Base-by-base conservation (phyloP, 768 basidiomycete species). In the Lenzites betulinus region DNA sequence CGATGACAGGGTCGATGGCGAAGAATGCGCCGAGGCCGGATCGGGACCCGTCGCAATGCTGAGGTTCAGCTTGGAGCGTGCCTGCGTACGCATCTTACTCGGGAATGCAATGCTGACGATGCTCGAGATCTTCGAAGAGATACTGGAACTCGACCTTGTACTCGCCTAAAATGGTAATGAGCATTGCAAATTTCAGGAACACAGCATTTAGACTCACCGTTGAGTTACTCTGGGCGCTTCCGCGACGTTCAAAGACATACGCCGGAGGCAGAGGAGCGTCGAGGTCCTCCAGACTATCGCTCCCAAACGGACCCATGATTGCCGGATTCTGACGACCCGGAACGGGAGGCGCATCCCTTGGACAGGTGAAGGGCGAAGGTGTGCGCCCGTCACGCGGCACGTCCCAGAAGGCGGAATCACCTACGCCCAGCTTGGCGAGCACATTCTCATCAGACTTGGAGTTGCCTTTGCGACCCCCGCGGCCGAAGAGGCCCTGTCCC, bases 1-100 rank as follows among this genome's bases (percentile, higher is more conserved):
- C 2, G 56, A 49, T 7, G 61, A 57, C 16, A 62, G 13, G 1
- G 62, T 63, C 7, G 53, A 61, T 2, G 66, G 63, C 5, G 63
- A 64, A 2, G 64, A 64, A 36, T 67, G 55, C 3, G 59, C 50
- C 1, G 66, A 59, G 33, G 53, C 38, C 18, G 51, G 49, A 13
- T 58, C 58, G 28, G 51, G 33, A 26, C 55, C 55, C 13, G 59
- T 59, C 7, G 59, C 47, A 38, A 66, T 50, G 42, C 44, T 56
- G 12, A 71, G 55, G 35, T 67, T 67, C 5, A 71, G 62, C 51
- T 71, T 71, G 25, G 70, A 71, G 22, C 65, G 64, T 18, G 63
- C 54, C 13, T 64, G 58, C 12, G 47, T 16, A 23, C 63, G 65
- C 46, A 38, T 43, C 52, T 59, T 59, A 47, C 59, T 48, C n/a